A percentile compares a stretch with the other conserved stretches of the same genome.
Evolutionary conservation across 352 stramenopile species (phyloP).

Genomic region (Peronospora destructor): DNA sequence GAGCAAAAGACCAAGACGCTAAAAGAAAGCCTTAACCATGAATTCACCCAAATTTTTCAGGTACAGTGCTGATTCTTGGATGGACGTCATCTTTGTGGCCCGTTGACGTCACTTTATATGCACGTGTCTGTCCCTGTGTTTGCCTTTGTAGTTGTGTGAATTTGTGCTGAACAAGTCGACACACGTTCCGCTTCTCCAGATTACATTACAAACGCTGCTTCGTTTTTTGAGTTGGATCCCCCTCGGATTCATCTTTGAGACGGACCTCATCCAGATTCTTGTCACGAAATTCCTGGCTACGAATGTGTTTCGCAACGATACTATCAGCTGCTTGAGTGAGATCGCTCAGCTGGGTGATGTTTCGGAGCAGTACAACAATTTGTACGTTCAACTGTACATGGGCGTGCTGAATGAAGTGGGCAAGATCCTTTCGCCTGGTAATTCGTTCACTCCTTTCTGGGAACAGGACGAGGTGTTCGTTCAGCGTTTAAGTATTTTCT

Average conservation of each 20-base stretch:
- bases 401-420: conserved; percentile 90
- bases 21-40: conserved; percentile 96
- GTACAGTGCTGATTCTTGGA: conserved; percentile 3
- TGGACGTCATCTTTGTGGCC: background rate
- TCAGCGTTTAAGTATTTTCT: conserved; percentile 95
- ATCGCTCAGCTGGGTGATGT: conserved; percentile 93
- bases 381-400: conserved; percentile 94
- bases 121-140: background rate
- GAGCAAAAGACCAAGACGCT: conserved; percentile 97
- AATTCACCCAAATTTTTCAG: conserved; percentile 98
- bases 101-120: background rate
- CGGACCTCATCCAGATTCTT: conserved; percentile 91
- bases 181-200: conserved; percentile 89
- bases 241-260: conserved; percentile 98
- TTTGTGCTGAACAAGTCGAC: conserved; percentile 95
- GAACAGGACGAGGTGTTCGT: conserved; percentile 97
- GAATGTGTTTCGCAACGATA: conserved; percentile 93
- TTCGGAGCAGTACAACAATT: conserved; percentile 86
- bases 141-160: conserved; percentile 87
- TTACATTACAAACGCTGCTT: conserved; percentile 95
- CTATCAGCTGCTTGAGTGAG: conserved; percentile 97
- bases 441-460: conserved; percentile 87
- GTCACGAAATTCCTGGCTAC: conserved; percentile 95
- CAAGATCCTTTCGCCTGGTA: conserved; percentile 87
- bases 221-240: conserved; percentile 98